phyloP scores from a whole-genome alignment of 1,284 basidiomycete species.

The Rhizoctonia solani region DNA sequence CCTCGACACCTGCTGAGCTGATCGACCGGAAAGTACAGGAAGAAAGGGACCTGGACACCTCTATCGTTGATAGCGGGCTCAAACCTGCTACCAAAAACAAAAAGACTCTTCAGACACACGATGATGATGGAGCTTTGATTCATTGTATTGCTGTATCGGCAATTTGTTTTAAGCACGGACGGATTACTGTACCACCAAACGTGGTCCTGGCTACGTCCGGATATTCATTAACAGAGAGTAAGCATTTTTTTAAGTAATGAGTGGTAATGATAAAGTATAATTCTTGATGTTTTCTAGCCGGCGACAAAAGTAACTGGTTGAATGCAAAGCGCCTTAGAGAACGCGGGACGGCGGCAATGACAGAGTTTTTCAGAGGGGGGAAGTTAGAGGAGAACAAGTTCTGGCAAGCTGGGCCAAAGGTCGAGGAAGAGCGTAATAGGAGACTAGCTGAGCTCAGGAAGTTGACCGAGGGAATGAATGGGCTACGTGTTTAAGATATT shows the following conservation, averaged over 20 bases:
- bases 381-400: slow-evolving; percentile 31
- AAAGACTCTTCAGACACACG: neutral
- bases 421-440: slow-evolving; percentile 24
- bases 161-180: slow-evolving; percentile 72
- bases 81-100: neutral
- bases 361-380: slow-evolving; percentile 36
- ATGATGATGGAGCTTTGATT: slow-evolving; percentile 52
- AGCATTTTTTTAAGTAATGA: neutral
- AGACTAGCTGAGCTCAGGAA: slow-evolving; percentile 17
- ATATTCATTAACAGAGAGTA: slow-evolving; percentile 26
- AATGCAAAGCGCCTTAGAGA: slow-evolving; percentile 4
- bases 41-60: neutral
- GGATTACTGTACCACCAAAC: slow-evolving; percentile 73
- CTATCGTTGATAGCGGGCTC: neutral
- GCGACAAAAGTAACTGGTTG: neutral
- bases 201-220: slow-evolving; percentile 48
- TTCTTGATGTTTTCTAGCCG: neutral
- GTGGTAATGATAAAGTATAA: no score
- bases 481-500: slow-evolving; percentile 20
- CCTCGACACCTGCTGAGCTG: slow-evolving; percentile 4
- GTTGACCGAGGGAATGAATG: slow-evolving; percentile 28
- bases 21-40: neutral
- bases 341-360: slow-evolving; percentile 12
- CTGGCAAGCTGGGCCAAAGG: slow-evolving; percentile 28
- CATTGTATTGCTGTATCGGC: slow-evolving; percentile 72